Conservation (phyloP, 495 filamentous ascomycete species). For the Hypoxylon perforatum region DNA sequence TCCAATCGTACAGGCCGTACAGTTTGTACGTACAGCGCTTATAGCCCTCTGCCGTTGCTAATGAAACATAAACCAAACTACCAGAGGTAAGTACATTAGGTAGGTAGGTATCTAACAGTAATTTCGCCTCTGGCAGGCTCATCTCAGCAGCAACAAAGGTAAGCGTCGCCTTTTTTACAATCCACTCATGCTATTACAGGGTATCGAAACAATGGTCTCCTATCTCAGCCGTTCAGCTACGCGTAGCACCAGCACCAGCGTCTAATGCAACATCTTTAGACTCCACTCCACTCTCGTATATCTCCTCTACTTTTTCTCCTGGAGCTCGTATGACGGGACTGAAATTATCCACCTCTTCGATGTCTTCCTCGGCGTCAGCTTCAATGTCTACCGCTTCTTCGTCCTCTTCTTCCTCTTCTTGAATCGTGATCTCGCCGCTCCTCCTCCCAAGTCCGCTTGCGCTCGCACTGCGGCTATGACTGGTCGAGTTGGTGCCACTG, state of each 20-base stretch:
- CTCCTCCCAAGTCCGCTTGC: constrained; percentile 62
- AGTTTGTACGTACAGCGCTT: too few relatives aligned
- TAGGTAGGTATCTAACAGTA: too few relatives aligned
- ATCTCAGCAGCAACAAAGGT: neutral
- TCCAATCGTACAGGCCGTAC: too few relatives aligned
- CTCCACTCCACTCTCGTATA: constrained; percentile 60
- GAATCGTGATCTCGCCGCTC: constrained; percentile 79
- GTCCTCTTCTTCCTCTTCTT: constrained; percentile 85
- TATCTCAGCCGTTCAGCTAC: neutral
- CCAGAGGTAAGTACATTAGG: too few relatives aligned
- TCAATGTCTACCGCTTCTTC: constrained; percentile 46
- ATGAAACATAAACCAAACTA: too few relatives aligned
- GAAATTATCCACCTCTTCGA: constrained; percentile 78
- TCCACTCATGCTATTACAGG: constrained; percentile 19
- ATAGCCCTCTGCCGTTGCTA: too few relatives aligned
- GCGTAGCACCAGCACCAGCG: neutral
- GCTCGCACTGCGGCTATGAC: constrained; percentile 65
- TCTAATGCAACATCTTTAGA: constrained; percentile 1
- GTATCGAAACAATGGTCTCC: constrained; percentile 24
- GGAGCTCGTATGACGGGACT: constrained; percentile 59
- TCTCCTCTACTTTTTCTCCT: constrained; percentile 65
- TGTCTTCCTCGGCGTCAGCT: constrained; percentile 53
- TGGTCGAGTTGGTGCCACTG: constrained; percentile 49
- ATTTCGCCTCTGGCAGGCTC: too few relatives aligned
- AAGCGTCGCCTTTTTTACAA: constrained; percentile 11